phyloP scores from a whole-genome alignment of 257 asterid species.

The Leptodermis oblonga region DNA sequence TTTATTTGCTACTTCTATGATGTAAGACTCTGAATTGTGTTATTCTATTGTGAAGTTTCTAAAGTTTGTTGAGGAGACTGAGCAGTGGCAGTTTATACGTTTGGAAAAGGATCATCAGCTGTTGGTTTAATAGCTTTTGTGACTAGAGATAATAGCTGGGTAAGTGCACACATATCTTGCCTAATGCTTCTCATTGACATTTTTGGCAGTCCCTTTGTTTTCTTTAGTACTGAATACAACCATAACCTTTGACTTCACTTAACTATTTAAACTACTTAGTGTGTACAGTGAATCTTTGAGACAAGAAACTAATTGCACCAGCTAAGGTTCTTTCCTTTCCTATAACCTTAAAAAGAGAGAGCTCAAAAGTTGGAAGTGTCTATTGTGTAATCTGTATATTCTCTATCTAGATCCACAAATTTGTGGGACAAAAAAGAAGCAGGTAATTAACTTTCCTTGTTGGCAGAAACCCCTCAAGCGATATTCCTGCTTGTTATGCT shows the following conservation, averaged over 20 bases:
- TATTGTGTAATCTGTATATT: too few species aligned
- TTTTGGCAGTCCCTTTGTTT: constrained; percentile 3
- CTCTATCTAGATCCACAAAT: too few species aligned
- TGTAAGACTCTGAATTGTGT: constrained; percentile 12
- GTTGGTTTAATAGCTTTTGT: constrained; percentile 99
- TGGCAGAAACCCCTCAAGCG: too few species aligned
- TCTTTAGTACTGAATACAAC: background rate
- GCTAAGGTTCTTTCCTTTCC: too few species aligned
- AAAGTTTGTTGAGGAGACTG: constrained; percentile 98
- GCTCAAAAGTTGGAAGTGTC: too few species aligned
- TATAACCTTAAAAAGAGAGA: too few species aligned
- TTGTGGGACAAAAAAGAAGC: too few species aligned
- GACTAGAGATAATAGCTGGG: constrained; percentile 92
- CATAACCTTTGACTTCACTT: constrained; percentile 1
- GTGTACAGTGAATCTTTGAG: too few species aligned
- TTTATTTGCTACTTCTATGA: too few species aligned
- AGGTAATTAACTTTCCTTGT: too few species aligned
- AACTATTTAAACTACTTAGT: constrained; percentile 41
- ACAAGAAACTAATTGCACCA: too few species aligned
- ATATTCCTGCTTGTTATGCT: too few species aligned
- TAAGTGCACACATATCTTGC: constrained; percentile 31
- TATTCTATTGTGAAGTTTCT: constrained; percentile 57
- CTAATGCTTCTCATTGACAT: background rate
- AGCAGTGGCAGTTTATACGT: constrained; percentile 91
- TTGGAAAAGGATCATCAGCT: constrained; percentile 99